Evolutionary conservation across 1,284 basidiomycete species (phyloP), one percentile per base, ranked within the genome.

Genomic region (Tremellales sp.): DNA sequence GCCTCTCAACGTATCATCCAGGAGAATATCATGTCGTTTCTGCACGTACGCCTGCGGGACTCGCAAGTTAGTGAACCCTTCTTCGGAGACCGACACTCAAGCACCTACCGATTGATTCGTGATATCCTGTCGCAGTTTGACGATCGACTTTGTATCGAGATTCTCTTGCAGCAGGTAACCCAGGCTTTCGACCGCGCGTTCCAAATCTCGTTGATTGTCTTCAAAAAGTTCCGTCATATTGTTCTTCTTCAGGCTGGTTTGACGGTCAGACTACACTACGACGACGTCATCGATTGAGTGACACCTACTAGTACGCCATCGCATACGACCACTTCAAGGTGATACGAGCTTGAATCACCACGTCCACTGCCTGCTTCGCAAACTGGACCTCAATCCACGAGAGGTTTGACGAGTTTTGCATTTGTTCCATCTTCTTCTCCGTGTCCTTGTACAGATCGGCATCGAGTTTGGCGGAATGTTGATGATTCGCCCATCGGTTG

Each of bases 391-490:
- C 93, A 59, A 97, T 97, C 94, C 94, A 98, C 3, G 91, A 92
- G 31, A 98, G 75, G 46, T 84, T 80, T 1, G 89, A 89, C 7
- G 84, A 85, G 54, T 89, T 81, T 75, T 97, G 94, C 86, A 98
- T 94, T 74, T 95, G 89, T 73, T 97, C 92, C 94, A 98, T 98
- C 83, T 97, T 97, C 81, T 93, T 93, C 79, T 98, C 93, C 3
- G 93, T 97, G 74, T 91, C 89, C 46, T 80, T 79, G 72, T 95
- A 93, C 41, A 97, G 77, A 60, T 97, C 90, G 16, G 88, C 76
- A 21, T 95, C 93, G 33, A 98, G 83, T 73, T 92, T 93, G 40
- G 93, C 91, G 12, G 91, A 95, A 71, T 97, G 93, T 70, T 97
- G 93, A 74, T 98, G 94, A 72, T 98, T 98, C 9, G 93, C 90